These are phyloP conservation scores for Rugonectria rugulosa DNA, from an alignment of 2,329 filamentous ascomycete genomes.

Conservation along the genomic window DNA sequence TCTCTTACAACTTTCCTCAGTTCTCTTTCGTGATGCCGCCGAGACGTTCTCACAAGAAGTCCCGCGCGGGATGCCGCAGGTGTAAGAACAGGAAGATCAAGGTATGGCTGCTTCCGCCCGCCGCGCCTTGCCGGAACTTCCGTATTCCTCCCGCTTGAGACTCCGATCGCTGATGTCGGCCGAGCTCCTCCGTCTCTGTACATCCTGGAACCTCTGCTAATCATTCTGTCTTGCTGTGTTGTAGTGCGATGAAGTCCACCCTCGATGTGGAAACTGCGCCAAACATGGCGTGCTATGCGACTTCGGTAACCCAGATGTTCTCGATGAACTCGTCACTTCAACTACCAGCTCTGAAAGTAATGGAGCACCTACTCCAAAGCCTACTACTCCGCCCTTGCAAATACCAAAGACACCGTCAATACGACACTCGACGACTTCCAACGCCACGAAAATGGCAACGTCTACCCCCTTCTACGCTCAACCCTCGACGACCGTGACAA, in stretches of 20 bases:
- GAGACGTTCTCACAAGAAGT: conserved; percentile 74
- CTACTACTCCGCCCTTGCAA: conserved; percentile 29
- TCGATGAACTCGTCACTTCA: conserved; percentile 52
- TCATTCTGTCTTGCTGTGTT: conserved; percentile 12
- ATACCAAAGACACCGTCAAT: conserved; percentile 36
- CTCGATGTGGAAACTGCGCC: conserved; percentile 69
- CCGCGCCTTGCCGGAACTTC: conserved; percentile 6
- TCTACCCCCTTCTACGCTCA: conserved; percentile 46
- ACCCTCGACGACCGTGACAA: conserved; percentile 38
- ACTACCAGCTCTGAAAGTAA: conserved; percentile 42
- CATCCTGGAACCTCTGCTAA: conserved; percentile 23
- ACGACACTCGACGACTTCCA: conserved; percentile 30
- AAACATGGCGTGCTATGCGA: conserved; percentile 74
- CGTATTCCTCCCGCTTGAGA: conserved; percentile 11
- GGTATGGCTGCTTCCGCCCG: conserved; percentile 48
- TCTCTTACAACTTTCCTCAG: conserved; percentile 1
- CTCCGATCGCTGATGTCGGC: conserved; percentile 7
- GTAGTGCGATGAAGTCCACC: conserved; percentile 72
- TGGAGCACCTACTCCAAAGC: conserved; percentile 34
- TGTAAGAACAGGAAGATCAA: conserved; percentile 77
- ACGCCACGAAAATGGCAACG: conserved; percentile 35
- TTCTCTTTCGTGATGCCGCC: conserved; percentile 61
- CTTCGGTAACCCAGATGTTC: conserved; percentile 62
- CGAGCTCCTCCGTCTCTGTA: conserved; percentile 3
- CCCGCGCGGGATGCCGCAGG: conserved; percentile 69